phyloP scores from a whole-genome alignment of 2,329 filamentous ascomycete genomes.

The Coccinonectria pachysandricola region DNA sequence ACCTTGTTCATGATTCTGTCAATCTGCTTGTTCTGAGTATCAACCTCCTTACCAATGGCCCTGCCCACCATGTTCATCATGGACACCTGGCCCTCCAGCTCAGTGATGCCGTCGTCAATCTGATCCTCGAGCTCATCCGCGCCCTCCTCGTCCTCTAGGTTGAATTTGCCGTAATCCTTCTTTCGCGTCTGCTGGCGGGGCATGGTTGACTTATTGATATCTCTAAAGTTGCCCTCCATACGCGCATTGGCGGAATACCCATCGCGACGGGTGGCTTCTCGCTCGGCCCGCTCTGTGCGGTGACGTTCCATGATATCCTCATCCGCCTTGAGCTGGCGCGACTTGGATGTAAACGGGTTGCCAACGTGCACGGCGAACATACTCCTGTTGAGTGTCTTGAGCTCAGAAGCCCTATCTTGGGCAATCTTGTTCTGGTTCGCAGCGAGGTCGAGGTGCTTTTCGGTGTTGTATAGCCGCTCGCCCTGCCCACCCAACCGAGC shows the following conservation, averaged over 20 bases:
- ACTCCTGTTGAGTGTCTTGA: constrained; percentile 76
- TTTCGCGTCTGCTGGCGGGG: constrained; percentile 24
- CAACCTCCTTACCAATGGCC: constrained; percentile 66
- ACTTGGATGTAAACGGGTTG: constrained; percentile 66
- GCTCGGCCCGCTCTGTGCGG: constrained; percentile 52
- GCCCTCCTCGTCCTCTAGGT: constrained; percentile 62
- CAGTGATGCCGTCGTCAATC: constrained; percentile 50
- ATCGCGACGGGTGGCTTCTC: constrained; percentile 49
- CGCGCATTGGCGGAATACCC: constrained; percentile 41
- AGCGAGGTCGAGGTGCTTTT: constrained; percentile 72
- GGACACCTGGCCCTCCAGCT: constrained; percentile 60
- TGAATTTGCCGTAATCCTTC: constrained; percentile 51
- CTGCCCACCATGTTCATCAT: constrained; percentile 63
- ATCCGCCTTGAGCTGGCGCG: constrained; percentile 54
- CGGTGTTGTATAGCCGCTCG: constrained; percentile 71
- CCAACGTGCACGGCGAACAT: constrained; percentile 81
- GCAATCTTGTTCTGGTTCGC: constrained; percentile 66
- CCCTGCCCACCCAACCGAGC: constrained; percentile 67
- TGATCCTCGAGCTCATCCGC: constrained; percentile 35
- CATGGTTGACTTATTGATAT: constrained; percentile 23
- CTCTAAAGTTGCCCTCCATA: constrained; percentile 41
- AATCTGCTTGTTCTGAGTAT: constrained; percentile 65
- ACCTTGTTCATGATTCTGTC: constrained; percentile 72
- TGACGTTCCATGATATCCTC: constrained; percentile 60
- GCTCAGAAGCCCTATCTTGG: constrained; percentile 69